Evolutionary conservation across 768 basidiomycete genomes (phyloP), one percentile per base, ranked within the genome.

Genomic region (Coprinopsis marcescibilis): DNA sequence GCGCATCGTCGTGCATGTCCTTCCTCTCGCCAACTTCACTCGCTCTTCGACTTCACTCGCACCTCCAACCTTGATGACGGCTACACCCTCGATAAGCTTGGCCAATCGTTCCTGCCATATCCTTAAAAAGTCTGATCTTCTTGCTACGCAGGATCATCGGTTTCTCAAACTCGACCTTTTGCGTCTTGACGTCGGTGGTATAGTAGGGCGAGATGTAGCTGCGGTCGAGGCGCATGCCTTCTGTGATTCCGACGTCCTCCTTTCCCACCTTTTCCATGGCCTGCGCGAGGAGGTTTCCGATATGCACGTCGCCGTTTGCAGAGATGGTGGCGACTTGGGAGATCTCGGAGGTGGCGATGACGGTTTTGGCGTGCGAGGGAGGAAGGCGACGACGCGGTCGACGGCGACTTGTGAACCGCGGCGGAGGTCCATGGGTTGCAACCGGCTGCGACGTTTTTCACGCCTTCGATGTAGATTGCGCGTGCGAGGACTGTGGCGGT

Each of bases 391-490:
- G 56, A 99, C 92, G 54, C 88, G 86, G 65, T 95, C 89, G 37
- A 99, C 95, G 39, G 95, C 95, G 8, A 91, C 89, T 63, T 99
- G 95, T 8, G 94, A 83, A 43, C 95, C 95, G 14, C 94, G 85
- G 52, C 95, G 91, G 50, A 98, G 89, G 71, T 99, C 95, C 94
- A 97, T 99, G 95, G 95, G 73, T 95, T 96, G 77, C 95, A 99
- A 3, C 95, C 95, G 8, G 95, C 95, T 17, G 95, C 95, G 49
- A 98, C 95, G 59, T 98, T 98, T 76, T 97, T 97, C 59, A 97
- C 94, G 65, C 95, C 95, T 68, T 99, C 95, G 0, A 92, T 80
- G 72, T 96, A 99, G 68, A 99, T 97, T 47, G 95, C 93, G 45
- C 92, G 89, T 8, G 95, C 90, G 48, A 97, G 83, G 44, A 97